phyloP scores from a whole-genome alignment of 2,329 filamentous ascomycete species.

The Sclerotinia borealis region DNA sequence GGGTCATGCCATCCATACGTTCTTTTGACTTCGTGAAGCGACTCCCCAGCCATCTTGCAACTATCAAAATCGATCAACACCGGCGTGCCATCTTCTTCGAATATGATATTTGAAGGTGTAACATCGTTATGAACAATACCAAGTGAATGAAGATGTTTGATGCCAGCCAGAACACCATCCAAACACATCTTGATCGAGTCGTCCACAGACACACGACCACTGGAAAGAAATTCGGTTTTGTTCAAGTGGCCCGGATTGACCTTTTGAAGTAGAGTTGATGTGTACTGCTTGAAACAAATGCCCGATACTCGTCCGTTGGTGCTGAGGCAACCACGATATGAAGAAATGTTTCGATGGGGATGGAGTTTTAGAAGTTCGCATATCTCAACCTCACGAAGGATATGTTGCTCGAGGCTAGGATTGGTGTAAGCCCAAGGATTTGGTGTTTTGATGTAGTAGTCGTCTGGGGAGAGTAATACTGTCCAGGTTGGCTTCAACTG shows the following conservation, averaged over 20 bases:
- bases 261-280: constrained; percentile 21
- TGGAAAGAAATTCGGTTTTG: constrained; percentile 22
- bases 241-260: constrained; percentile 19
- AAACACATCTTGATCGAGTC: not conserved
- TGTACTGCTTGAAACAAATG: constrained; percentile 29
- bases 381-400: too few relatives aligned
- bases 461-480: too few relatives aligned
- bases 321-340: constrained; percentile 23
- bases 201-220: not conserved
- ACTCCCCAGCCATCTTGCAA: constrained; percentile 17
- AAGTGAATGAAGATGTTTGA: constrained; percentile 30
- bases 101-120: constrained; percentile 31
- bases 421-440: not conserved
- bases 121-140: constrained; percentile 31
- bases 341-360: constrained; percentile 27
- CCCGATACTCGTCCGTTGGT: constrained; percentile 22
- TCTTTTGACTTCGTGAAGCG: not conserved
- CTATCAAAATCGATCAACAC: constrained; percentile 32
- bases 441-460: not conserved
- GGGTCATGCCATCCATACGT: not conserved
- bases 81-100: constrained; percentile 23
- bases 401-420: not conserved
- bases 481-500: not conserved
- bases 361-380: not conserved
- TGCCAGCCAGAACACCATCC: constrained; percentile 20